A percentile compares a stretch with the other conserved stretches of the same genome.
phyloP scores from a whole-genome alignment of 2,329 filamentous ascomycete genomes.

The Aspergillus sp. region DNA sequence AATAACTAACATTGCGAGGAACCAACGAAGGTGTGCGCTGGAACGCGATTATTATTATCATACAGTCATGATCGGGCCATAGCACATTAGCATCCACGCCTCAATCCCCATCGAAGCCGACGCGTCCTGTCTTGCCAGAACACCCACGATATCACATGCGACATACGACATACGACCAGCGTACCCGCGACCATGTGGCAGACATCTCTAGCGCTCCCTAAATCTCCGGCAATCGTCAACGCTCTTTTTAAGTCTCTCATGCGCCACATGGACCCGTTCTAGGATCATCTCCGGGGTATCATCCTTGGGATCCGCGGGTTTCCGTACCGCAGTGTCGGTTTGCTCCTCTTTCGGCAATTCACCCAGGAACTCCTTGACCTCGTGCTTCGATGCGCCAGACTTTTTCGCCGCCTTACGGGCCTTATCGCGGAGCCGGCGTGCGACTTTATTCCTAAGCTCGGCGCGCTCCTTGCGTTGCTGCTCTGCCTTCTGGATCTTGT shows the following conservation, averaged over 20 bases:
- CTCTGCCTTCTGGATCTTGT: slow-evolving; percentile 9
- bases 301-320: not conserved
- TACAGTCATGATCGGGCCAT: slow-evolving; percentile 3
- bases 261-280: slow-evolving; percentile 8
- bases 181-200: not conserved
- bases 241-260: slow-evolving; percentile 16
- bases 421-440: slow-evolving; percentile 7
- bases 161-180: not conserved
- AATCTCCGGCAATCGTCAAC: not conserved
- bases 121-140: not conserved
- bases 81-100: slow-evolving; percentile 4
- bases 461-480: slow-evolving; percentile 7
- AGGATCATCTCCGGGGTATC: not conserved
- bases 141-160: not conserved
- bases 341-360: not conserved
- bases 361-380: slow-evolving; percentile 2
- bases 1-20: slow-evolving; percentile 27
- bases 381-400: slow-evolving; percentile 4
- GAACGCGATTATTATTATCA: not conserved
- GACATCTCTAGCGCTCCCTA: not conserved
- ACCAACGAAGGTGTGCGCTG: not conserved
- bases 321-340: not conserved
- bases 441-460: slow-evolving; percentile 7
- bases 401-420: slow-evolving; percentile 2
- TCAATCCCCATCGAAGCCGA: not conserved